phyloP scores from a whole-genome alignment of 2,329 filamentous ascomycete genomes.

The Hawksworthiomyces lignivorus region DNA sequence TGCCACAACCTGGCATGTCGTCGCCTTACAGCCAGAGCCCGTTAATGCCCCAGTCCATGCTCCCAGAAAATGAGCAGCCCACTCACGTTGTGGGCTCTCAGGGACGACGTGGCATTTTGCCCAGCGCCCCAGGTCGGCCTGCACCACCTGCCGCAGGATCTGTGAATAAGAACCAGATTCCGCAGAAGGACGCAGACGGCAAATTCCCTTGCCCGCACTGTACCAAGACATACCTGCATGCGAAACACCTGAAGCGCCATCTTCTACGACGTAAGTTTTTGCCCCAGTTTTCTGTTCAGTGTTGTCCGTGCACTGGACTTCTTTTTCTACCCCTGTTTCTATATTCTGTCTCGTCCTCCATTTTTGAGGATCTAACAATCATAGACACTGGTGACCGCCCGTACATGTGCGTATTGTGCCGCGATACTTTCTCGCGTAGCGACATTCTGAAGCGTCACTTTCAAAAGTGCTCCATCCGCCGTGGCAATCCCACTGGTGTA shows the following conservation, averaged over 20 bases:
- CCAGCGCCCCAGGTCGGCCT: slow-evolving; percentile 80
- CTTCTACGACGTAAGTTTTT: slow-evolving; percentile 79
- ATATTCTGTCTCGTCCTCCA: slow-evolving; percentile 22
- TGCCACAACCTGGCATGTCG: slow-evolving; percentile 48
- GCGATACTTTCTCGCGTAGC: slow-evolving; percentile 95
- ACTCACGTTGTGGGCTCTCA: slow-evolving; percentile 94
- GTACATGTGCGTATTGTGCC: slow-evolving; percentile 96
- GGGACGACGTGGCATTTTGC: slow-evolving; percentile 82
- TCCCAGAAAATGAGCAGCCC: slow-evolving; percentile 55
- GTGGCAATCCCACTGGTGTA: slow-evolving; percentile 90
- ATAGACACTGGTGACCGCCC: slow-evolving; percentile 93
- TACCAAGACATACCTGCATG: slow-evolving; percentile 95
- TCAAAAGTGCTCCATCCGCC: slow-evolving; percentile 94
- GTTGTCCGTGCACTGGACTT: too few relatives aligned
- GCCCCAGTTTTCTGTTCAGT: slow-evolving; percentile 2
- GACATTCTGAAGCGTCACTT: slow-evolving; percentile 99
- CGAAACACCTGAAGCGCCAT: slow-evolving; percentile 96
- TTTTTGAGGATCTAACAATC: slow-evolving; percentile 4
- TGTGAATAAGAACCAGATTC: slow-evolving; percentile 71
- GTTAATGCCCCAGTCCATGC: slow-evolving; percentile 49
- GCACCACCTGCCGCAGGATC: slow-evolving; percentile 66
- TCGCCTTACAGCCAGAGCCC: slow-evolving; percentile 53
- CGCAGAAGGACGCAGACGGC: slow-evolving; percentile 91
- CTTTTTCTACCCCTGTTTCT: too few relatives aligned
- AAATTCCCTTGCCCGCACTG: slow-evolving; percentile 98